Evolutionary conservation across 306 rosid genomes (phyloP).

Genomic region (Mimosa pudica): DNA sequence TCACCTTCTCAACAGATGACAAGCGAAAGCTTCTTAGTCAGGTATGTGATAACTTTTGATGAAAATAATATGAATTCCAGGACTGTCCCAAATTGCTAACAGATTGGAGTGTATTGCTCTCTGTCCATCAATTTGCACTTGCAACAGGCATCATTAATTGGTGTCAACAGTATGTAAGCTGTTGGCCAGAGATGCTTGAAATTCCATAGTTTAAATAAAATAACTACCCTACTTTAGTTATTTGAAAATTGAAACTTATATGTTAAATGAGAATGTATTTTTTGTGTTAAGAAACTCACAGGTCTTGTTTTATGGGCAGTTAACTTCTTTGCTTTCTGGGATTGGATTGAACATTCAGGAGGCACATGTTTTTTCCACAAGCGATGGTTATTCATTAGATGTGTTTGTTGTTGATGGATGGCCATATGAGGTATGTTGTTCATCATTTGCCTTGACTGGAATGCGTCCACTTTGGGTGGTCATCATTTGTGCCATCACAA

Average conservation of each 20-base stretch:
- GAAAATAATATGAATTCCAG: constrained; percentile 5
- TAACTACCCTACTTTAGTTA: constrained; percentile 24
- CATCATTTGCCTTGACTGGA: constrained; percentile 20
- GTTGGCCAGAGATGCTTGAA: constrained; percentile 6
- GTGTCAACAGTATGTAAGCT: constrained; percentile 23
- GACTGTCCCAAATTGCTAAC: constrained; percentile 12
- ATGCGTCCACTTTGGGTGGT: not conserved
- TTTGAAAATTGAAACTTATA: constrained; percentile 14
- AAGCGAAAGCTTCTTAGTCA: constrained; percentile 97
- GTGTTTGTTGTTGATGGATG: constrained; percentile 99
- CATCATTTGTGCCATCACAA: not conserved
- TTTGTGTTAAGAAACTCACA: constrained; percentile 8
- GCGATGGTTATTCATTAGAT: constrained; percentile 91
- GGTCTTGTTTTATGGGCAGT: constrained; percentile 55
- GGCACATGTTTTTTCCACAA: constrained; percentile 97
- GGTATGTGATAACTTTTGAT: constrained; percentile 54
- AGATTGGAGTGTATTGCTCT: constrained; percentile 6
- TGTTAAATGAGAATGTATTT: constrained; percentile 25
- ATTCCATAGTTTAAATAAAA: not conserved
- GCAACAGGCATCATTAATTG: constrained; percentile 21
- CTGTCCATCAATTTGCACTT: not conserved
- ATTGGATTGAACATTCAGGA: constrained; percentile 96
- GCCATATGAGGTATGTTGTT: constrained; percentile 81
- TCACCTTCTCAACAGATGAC: constrained; percentile 92
- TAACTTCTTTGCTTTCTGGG: constrained; percentile 96